Evolutionary conservation across 208 protist genomes (phyloP), one percentile per base, ranked within the genome.

Genomic region (Leptomonas pyrrhocoris): DNA sequence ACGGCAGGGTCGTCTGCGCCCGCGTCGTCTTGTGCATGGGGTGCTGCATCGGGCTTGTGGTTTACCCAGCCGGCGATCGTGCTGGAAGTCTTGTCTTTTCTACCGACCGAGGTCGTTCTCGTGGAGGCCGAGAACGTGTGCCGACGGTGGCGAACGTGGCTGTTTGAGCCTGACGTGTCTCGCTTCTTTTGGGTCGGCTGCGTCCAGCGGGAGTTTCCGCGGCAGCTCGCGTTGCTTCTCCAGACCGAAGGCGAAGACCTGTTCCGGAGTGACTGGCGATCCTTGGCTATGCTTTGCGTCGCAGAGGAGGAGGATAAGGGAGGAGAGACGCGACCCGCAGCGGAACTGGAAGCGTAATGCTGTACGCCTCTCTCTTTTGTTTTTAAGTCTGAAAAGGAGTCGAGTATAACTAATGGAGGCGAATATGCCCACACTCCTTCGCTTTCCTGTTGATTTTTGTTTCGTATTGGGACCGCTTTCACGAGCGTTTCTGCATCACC

Each of bases 171-270:
- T 15, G 72, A 72, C 18, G 59, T 82, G 11, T 88, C 88, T 27
- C 66, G 62, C 54, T 79, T 73, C 25, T 95, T 95, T 51, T 95
- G 90, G 88, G 45, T 87, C 3, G 88, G 68, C 23, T 81, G 77
- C 43, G 84, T 93, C 23, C 81, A 93, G 68, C 81, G 84, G n/a
- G 88, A 95, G 77, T 95, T 85, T 55, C 81, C 84, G 43, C 58
- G 70, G 60, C 66, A 65, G 42, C 58, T 95, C 15, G 59, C 60
- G 31, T 38, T 25, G 21, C 62, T 92, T 9, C 42, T 93, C 13
- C 42, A 66, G 46, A 81, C 71, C 13, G 74, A 80, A 42, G 83
- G 76, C 25, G 50, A 38, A 5, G 84, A 86, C 36, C 66, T 87
- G 13, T 79, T 83, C 11, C 21, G 84, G n/a, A 78, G 68, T 25